Base-by-base conservation (phyloP, 768 basidiomycete genomes). In the Cyathus striatus region DNA sequence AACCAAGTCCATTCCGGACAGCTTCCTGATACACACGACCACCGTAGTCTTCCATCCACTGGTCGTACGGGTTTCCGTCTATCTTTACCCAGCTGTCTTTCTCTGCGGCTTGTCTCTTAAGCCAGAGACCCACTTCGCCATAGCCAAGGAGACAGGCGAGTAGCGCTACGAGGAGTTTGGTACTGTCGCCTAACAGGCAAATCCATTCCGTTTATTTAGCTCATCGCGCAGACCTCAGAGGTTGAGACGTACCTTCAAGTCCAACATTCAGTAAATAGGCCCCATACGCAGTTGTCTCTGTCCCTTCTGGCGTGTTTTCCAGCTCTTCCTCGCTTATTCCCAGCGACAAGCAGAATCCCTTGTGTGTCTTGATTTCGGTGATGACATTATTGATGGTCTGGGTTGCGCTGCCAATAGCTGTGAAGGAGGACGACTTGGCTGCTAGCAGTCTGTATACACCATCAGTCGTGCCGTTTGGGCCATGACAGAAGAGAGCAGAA, bases 61-160 rank as follows among this genome's bases (percentile, higher is more conserved):
- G 57, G 33, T 69, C 69, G 60, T 94, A 96, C 4, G 80, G 77
- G 53, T 95, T 95, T 0, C 74, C 78, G 7, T 81, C 74, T 42
- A 81, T 56, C 25, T 69, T 54, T 16, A 86, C 75, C 73, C 80
- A 82, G 17, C 68, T 74, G 20, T 67, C 65, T n/a, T 52, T 58
- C 7, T 64, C 68, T 30, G 50, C 53, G 25, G 66, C 73, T 46
- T 83, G 72, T 25, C 72, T 76, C 58, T 80, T 75, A 23, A 97
- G 65, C 83, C 90, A 89, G 30, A 90, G 63, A 1, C 92, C 93
- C 0, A 93, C 90, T 58, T 95, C 89, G 9, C 93, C 93, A 56
- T 96, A 97, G 2, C 93, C 94, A 0, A 95, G 65, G 6, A 95
- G 69, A 57, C 94, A 97, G 6, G 89, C 83, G 7, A 86, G 80